These are phyloP conservation scores for Cutaneotrichosporon cutaneum DNA, from an alignment of 1,284 basidiomycete genomes.

Conservation along the genomic window DNA sequence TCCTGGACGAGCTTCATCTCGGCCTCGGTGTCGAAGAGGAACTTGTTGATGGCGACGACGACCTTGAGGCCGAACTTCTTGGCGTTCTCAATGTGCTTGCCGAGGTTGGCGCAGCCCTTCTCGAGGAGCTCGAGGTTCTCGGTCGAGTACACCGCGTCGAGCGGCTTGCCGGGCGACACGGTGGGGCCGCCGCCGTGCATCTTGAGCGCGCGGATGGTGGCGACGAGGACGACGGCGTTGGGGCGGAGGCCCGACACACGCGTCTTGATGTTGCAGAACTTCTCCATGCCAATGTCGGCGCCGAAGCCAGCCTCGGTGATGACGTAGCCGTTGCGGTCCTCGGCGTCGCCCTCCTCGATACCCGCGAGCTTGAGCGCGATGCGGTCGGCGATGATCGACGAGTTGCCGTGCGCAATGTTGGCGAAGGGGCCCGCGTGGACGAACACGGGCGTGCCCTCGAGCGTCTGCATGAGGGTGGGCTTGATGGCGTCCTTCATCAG, in stretches of 20 bases:
- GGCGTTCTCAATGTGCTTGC: conserved; percentile 91
- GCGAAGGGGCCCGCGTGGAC: conserved; percentile 99
- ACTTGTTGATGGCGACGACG: conserved; percentile 92
- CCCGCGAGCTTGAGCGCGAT: conserved; percentile 96
- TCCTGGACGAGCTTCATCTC: conserved; percentile 84
- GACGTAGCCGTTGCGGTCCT: conserved; percentile 85
- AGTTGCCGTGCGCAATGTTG: conserved; percentile 99
- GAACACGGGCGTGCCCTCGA: conserved; percentile 98
- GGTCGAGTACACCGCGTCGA: conserved; percentile 89
- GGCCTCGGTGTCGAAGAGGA: conserved; percentile 87
- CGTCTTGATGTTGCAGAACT: conserved; percentile 99
- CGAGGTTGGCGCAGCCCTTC: conserved; percentile 90
- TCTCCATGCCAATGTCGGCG: conserved; percentile 98
- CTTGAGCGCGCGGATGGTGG: conserved; percentile 95
- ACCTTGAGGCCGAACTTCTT: conserved; percentile 97
- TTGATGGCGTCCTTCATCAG: conserved; percentile 99
- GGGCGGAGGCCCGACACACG: conserved; percentile 88
- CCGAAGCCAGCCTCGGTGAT: conserved; percentile 98
- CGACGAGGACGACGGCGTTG: conserved; percentile 93
- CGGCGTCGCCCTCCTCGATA: conserved; percentile 83
- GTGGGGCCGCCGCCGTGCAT: conserved; percentile 99
- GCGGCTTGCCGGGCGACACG: conserved; percentile 91
- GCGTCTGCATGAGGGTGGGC: conserved; percentile 97
- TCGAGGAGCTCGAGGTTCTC: conserved; percentile 89
- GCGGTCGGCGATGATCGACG: conserved; percentile 93